Evolutionary conservation across 768 basidiomycete species (phyloP).

Genomic region (Mycena filopes): DNA sequence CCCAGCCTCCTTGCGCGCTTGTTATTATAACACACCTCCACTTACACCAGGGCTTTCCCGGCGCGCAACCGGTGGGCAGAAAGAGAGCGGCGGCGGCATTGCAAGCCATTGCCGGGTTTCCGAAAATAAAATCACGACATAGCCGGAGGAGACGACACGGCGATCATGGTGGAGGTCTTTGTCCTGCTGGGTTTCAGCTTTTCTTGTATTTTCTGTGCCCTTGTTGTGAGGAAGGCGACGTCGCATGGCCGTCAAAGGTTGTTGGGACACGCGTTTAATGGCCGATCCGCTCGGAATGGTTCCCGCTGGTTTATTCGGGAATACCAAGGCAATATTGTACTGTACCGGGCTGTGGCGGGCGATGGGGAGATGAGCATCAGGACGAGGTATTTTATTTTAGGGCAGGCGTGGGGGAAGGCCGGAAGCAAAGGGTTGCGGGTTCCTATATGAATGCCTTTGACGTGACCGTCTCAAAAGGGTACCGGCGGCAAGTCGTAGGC

Average conservation of each 20-base stretch:
- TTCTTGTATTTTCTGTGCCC: background rate
- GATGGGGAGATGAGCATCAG: conserved; percentile 11
- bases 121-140: too few relatives aligned
- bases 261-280: conserved; percentile 9
- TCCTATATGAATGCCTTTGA: background rate
- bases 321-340: background rate
- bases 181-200: background rate
- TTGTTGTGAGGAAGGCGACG: background rate
- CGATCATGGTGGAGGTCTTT: background rate
- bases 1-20: too few relatives aligned
- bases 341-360: conserved; percentile 1
- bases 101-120: background rate
- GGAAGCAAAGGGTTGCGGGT: conserved; percentile 3
- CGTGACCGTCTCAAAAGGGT: conserved; percentile 13
- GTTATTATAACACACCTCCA: too few relatives aligned
- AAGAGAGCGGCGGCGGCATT: conserved; percentile 1
- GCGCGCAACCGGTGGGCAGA: background rate
- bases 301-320: background rate
- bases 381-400: background rate
- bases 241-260: background rate
- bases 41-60: too few relatives aligned
- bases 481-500: conserved; percentile 20
- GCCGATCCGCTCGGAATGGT: conserved; percentile 12
- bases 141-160: too few relatives aligned
- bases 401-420: background rate